These are phyloP conservation scores for Lipomyces mesembrius DNA, from an alignment of 805 yeast species.

Conservation along the genomic window DNA sequence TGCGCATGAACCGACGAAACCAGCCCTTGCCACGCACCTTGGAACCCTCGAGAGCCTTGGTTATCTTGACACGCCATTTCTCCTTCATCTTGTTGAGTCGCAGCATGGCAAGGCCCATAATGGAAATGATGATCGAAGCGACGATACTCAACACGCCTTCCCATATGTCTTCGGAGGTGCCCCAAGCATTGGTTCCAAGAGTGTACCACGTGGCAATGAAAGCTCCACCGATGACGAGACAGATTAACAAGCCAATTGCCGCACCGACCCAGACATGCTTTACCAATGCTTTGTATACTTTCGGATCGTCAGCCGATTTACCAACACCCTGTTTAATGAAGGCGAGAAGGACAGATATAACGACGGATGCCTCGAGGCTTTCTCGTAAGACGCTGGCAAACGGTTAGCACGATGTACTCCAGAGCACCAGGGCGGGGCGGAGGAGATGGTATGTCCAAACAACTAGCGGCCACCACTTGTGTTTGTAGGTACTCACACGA, in stretches of 20 bases:
- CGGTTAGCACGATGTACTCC: background rate
- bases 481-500: conserved; percentile 32
- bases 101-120: conserved; percentile 97
- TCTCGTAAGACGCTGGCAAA: conserved; percentile 73
- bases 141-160: conserved; percentile 93
- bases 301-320: conserved; percentile 41
- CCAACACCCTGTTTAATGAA: conserved; percentile 90
- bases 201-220: conserved; percentile 93
- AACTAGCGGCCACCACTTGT: background rate
- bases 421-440: background rate
- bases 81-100: conserved; percentile 95
- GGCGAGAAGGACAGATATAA: conserved; percentile 88
- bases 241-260: conserved; percentile 68
- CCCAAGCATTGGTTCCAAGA: conserved; percentile 80
- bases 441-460: background rate
- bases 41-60: conserved; percentile 64
- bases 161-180: conserved; percentile 89
- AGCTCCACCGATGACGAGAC: conserved; percentile 86
- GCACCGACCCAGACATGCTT: conserved; percentile 90
- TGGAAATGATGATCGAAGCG: conserved; percentile 84
- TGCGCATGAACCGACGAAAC: conserved; percentile 61
- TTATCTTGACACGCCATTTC: conserved; percentile 96
- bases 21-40: conserved; percentile 38
- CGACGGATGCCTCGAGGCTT: conserved; percentile 87
- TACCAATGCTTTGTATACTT: conserved; percentile 64